These are phyloP conservation scores for Rhododendron mucronatum DNA, from an alignment of 148 eudicot genomes.

Conservation along the genomic window DNA sequence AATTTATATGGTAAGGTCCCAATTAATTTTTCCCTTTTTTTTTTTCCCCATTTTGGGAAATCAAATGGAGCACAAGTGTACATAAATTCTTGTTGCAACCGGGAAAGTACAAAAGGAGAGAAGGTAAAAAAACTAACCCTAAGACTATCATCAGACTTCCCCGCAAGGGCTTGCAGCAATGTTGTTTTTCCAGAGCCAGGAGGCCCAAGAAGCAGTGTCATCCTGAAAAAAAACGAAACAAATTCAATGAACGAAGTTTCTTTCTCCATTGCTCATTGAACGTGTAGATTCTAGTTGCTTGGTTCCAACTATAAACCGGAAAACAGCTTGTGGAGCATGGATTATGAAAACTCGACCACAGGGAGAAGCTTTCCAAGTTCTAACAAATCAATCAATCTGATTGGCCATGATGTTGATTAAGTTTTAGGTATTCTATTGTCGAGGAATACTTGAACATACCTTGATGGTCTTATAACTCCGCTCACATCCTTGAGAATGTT, in stretches of 20 bases:
- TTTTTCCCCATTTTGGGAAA: not conserved
- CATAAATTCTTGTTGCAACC: not conserved
- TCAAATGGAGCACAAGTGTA: not conserved
- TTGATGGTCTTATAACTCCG: constrained; percentile 33
- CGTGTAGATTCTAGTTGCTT: not conserved
- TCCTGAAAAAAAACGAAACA: constrained; percentile 13
- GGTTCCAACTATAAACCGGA: not conserved
- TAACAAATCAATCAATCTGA: not conserved
- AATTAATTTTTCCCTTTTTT: not conserved
- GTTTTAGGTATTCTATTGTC: not conserved
- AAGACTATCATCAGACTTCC: constrained; percentile 25
- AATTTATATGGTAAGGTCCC: not conserved
- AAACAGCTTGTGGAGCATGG: not conserved
- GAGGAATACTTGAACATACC: constrained; percentile 10
- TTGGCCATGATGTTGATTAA: not conserved
- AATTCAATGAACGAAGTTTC: not conserved
- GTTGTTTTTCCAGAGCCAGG: constrained; percentile 42
- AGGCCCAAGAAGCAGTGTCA: constrained; percentile 39
- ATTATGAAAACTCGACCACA: not conserved
- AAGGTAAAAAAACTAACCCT: constrained; percentile 12
- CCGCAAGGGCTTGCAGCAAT: constrained; percentile 32
- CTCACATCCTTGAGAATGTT: constrained; percentile 31
- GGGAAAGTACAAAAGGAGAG: not conserved
- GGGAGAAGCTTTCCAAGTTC: not conserved
- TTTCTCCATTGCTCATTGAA: not conserved